These are phyloP conservation scores for Lepiota subincarnata DNA, from an alignment of 768 basidiomycete species.

Conservation along the genomic window DNA sequence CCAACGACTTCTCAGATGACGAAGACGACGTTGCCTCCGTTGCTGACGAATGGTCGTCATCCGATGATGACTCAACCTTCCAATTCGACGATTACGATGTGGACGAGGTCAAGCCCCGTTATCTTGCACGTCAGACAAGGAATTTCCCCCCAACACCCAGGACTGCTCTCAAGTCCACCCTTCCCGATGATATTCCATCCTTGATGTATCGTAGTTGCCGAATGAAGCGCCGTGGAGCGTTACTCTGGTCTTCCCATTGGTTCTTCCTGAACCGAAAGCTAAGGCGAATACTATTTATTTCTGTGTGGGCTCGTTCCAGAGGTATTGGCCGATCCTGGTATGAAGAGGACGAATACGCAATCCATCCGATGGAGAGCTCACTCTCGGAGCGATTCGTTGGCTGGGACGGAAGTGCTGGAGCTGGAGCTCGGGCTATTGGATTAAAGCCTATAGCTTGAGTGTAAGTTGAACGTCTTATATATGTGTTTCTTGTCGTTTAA, in stretches of 20 bases:
- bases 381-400: slow-evolving; percentile 64
- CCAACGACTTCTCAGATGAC: slow-evolving; percentile 73
- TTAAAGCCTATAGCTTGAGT: slow-evolving; percentile 25
- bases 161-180: slow-evolving; percentile 33
- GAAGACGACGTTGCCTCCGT: slow-evolving; percentile 68
- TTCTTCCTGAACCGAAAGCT: slow-evolving; percentile 93
- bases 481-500: slow-evolving; percentile 1
- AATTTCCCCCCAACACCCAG: slow-evolving; percentile 37
- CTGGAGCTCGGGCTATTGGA: slow-evolving; percentile 81
- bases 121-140: slow-evolving; percentile 32
- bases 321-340: slow-evolving; percentile 46
- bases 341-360: slow-evolving; percentile 36
- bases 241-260: slow-evolving; percentile 96
- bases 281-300: slow-evolving; percentile 89
- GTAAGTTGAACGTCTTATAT: slow-evolving; percentile 1
- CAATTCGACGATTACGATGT: slow-evolving; percentile 80
- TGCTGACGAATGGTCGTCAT: slow-evolving; percentile 65
- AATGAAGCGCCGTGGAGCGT: slow-evolving; percentile 64
- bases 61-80: slow-evolving; percentile 69
- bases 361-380: slow-evolving; percentile 28
- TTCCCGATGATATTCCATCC: slow-evolving; percentile 32
- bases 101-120: slow-evolving; percentile 48
- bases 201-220: slow-evolving; percentile 40
- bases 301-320: slow-evolving; percentile 83
- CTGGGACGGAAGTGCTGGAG: slow-evolving; percentile 75